Evolutionary conservation across 148 eudicot species (phyloP).

Genomic region (Rhododendron mucronatum): DNA sequence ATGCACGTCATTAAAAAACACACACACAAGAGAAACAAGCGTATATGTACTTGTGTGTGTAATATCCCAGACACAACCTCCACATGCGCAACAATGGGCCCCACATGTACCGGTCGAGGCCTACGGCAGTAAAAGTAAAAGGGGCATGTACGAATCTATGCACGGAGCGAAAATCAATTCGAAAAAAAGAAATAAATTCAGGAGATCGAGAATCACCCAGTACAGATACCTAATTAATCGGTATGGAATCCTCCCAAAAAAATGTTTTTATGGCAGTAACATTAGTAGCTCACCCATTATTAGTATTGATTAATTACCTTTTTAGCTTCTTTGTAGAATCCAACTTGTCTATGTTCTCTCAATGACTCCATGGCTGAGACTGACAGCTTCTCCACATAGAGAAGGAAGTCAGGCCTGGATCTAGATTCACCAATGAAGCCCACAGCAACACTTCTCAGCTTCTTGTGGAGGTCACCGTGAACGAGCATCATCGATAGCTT

Average conservation of each 20-base stretch:
- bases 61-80: neutral
- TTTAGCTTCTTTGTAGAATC: conserved; percentile 9
- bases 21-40: neutral
- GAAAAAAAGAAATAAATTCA: neutral
- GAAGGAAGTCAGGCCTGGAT: conserved; percentile 33
- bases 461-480: conserved; percentile 43
- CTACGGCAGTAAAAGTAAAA: neutral
- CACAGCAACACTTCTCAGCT: conserved; percentile 33
- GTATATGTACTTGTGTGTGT: neutral
- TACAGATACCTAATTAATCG: neutral
- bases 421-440: conserved; percentile 27
- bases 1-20: neutral
- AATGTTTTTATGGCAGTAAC: neutral
- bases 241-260: neutral
- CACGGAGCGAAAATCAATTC: neutral
- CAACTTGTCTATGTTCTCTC: conserved; percentile 20
- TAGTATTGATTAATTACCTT: conserved; percentile 19
- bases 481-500: conserved; percentile 39
- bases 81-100: neutral
- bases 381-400: conserved; percentile 26
- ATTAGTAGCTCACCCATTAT: neutral
- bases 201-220: neutral
- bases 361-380: conserved; percentile 29
- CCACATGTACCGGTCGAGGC: neutral
- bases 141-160: neutral